Percentiles rank a stretch among this genome's conserved stretches.
phyloP scores from a whole-genome alignment of 2,329 filamentous ascomycete genomes.

The Diaporthe citriasiana region DNA sequence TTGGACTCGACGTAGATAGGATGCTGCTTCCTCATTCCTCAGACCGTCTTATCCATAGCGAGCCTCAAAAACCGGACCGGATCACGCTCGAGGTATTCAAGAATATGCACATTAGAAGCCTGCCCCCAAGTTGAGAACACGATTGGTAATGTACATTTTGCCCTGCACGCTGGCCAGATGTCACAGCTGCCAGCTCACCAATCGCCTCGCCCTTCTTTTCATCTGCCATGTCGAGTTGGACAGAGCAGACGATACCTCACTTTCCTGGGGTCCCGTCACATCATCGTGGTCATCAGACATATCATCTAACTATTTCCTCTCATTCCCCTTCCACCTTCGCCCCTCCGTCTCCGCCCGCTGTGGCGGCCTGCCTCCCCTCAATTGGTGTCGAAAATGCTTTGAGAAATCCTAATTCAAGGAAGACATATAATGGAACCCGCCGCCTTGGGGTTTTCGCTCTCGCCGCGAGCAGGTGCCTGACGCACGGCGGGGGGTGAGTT shows the following conservation, averaged over 20 bases:
- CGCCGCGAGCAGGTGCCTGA: slow-evolving; percentile 4
- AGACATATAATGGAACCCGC: slow-evolving; percentile 9
- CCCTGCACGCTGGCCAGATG: not conserved
- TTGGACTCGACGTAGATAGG: not conserved
- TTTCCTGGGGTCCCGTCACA: not conserved
- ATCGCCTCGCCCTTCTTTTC: not conserved
- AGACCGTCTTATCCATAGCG: not conserved
- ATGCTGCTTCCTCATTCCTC: not conserved
- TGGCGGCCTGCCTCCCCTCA: not conserved
- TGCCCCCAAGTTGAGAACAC: slow-evolving; percentile 14
- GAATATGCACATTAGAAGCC: slow-evolving; percentile 39
- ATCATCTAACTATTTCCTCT: slow-evolving; percentile 25
- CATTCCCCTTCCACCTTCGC: not conserved
- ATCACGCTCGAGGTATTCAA: slow-evolving; percentile 29
- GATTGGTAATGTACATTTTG: slow-evolving; percentile 34
- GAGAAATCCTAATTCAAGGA: slow-evolving; percentile 18
- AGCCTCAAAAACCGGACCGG: not conserved
- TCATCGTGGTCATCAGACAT: slow-evolving; percentile 39
- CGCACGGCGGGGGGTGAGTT: not conserved
- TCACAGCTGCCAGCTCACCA: not conserved
- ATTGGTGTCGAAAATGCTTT: slow-evolving; percentile 26
- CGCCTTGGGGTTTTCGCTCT: not conserved
- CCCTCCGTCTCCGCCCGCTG: not conserved
- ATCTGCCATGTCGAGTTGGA: not conserved
- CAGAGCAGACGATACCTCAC: not conserved